Percentiles rank a stretch among this genome's conserved stretches.
Conservation (phyloP, 1,284 basidiomycete genomes). For the Ceratobasidium sp. region DNA sequence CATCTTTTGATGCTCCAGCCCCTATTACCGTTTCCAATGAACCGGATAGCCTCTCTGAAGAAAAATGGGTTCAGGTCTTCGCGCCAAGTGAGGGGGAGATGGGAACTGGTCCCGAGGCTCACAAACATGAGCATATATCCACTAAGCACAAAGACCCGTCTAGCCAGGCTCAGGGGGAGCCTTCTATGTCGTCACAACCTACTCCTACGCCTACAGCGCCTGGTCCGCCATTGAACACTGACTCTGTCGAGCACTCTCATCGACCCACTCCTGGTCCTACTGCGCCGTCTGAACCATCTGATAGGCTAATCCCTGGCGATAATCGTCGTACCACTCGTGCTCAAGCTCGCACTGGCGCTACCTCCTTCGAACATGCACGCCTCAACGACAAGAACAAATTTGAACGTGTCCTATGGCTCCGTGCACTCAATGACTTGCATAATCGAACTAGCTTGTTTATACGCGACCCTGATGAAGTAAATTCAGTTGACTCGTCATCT, state of each 20-base stretch:
- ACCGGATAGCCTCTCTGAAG: background rate
- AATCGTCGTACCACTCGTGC: background rate
- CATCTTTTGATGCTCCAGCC: background rate
- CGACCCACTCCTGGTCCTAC: background rate
- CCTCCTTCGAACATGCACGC: background rate
- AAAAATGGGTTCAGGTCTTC: slow-evolving; percentile 2
- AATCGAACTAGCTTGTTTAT: background rate
- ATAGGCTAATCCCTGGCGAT: background rate
- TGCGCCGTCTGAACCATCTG: background rate
- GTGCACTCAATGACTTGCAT: slow-evolving; percentile 1
- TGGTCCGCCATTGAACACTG: background rate
- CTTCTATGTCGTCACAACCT: background rate
- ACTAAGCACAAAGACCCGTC: background rate
- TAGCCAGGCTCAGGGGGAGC: background rate
- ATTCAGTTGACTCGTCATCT: background rate
- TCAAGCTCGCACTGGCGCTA: background rate
- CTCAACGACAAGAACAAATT: background rate
- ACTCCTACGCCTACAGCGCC: no score
- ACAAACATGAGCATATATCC: background rate
- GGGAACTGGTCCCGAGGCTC: background rate
- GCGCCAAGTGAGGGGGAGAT: slow-evolving; percentile 26
- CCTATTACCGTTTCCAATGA: background rate
- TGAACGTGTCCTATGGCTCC: background rate
- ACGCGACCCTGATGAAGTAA: background rate
- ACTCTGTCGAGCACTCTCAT: background rate